phyloP scores from a whole-genome alignment of 441 rosid genomes.

The Biscutella laevigata region DNA sequence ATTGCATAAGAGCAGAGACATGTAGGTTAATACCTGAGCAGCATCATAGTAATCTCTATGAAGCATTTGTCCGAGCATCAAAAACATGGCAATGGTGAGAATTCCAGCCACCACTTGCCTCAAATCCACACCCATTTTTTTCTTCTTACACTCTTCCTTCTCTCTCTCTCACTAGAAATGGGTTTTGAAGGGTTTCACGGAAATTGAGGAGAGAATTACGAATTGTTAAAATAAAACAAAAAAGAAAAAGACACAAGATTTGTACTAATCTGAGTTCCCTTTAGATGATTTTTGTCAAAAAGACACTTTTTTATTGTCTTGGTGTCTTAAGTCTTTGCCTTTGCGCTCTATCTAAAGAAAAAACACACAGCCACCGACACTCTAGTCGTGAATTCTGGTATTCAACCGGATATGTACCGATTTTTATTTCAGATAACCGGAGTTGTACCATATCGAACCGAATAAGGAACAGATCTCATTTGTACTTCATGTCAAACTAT shows the following conservation, averaged over 20 bases:
- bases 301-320: background rate
- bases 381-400: conserved; percentile 18
- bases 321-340: conserved; percentile 7
- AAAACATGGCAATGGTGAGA: conserved; percentile 88
- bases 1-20: too few relatives aligned
- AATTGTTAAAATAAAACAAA: background rate
- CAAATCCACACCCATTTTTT: conserved; percentile 81
- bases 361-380: conserved; percentile 28
- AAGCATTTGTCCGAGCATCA: conserved; percentile 95
- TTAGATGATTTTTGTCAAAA: conserved; percentile 23
- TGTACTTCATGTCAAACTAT: background rate
- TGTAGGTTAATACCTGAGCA: conserved; percentile 35
- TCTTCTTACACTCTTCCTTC: conserved; percentile 8
- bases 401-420: conserved; percentile 1
- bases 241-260: conserved; percentile 13
- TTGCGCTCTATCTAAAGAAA: background rate
- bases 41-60: conserved; percentile 84
- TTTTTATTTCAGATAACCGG: background rate
- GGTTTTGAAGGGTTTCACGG: conserved; percentile 22
- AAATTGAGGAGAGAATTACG: conserved; percentile 18
- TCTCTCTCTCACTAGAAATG: conserved; percentile 2
- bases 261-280: conserved; percentile 22
- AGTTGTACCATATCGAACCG: background rate
- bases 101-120: conserved; percentile 94
- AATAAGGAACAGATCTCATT: background rate